These are phyloP conservation scores for Skeletonema menzelii DNA, from an alignment of 108 stramenopile genomes.

Conservation along the genomic window DNA sequence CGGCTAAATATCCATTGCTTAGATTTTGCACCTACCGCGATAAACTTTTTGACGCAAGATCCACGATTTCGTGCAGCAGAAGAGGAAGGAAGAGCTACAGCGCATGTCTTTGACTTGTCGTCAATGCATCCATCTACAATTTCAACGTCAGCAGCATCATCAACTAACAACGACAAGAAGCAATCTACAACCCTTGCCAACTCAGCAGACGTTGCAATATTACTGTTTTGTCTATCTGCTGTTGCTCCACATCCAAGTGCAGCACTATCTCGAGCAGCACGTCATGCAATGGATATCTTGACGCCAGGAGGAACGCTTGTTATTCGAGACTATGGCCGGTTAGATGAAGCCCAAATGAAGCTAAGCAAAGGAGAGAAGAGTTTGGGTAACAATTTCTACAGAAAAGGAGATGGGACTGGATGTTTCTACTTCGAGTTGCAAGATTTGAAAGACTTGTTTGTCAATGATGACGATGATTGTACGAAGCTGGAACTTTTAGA, in stretches of 20 bases:
- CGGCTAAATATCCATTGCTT: conserved; percentile 39
- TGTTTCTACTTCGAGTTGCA: conserved; percentile 47
- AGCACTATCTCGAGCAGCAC: conserved; percentile 28
- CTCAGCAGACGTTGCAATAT: conserved; percentile 59
- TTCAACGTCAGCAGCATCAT: conserved; percentile 1
- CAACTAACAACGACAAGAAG: neutral
- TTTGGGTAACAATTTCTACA: conserved; percentile 33
- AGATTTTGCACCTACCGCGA: conserved; percentile 68
- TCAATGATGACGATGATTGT: conserved; percentile 7
- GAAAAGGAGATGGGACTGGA: conserved; percentile 45
- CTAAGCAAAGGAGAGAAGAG: conserved; percentile 20
- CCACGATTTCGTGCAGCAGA: conserved; percentile 47
- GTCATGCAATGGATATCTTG: conserved; percentile 35
- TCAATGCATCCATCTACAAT: conserved; percentile 33
- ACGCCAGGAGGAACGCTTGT: conserved; percentile 49
- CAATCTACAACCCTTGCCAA: conserved; percentile 36
- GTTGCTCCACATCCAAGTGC: conserved; percentile 53
- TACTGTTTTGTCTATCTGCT: conserved; percentile 87
- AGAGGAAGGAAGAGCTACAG: conserved; percentile 41
- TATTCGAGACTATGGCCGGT: conserved; percentile 61
- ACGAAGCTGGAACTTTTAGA: conserved; percentile 38
- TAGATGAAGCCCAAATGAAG: conserved; percentile 56
- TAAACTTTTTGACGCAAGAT: conserved; percentile 62
- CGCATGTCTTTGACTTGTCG: conserved; percentile 58
- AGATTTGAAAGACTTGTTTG: conserved; percentile 41